Percentiles rank a stretch among this genome's conserved stretches.
phyloP scores from a whole-genome alignment of 345 rosid species.

The Gossypium ekmanianum region DNA sequence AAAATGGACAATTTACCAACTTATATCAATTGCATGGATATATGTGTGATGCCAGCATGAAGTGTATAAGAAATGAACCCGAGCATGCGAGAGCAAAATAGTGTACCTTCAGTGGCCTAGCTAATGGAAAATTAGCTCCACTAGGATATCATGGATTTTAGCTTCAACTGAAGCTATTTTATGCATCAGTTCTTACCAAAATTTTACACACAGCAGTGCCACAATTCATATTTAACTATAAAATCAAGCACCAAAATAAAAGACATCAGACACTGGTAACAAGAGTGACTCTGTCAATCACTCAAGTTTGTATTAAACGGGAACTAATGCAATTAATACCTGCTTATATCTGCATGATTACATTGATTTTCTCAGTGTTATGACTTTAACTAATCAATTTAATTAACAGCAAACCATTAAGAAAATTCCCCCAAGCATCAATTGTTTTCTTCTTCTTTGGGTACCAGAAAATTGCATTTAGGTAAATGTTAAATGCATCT shows the following conservation, averaged over 20 bases:
- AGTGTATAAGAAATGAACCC: background rate
- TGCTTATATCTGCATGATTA: background rate
- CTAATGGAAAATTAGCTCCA: background rate
- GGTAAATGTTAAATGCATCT: slow-evolving; percentile 5
- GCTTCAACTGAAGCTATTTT: background rate
- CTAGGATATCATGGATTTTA: background rate
- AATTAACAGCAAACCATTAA: background rate
- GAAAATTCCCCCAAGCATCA: background rate
- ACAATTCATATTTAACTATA: background rate
- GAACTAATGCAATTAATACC: background rate
- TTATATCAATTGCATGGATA: background rate
- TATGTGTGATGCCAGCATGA: background rate
- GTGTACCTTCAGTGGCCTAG: background rate
- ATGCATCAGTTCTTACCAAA: background rate
- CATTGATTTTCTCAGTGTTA: background rate
- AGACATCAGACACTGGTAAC: background rate
- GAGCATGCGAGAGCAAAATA: background rate
- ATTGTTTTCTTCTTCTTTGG: slow-evolving; percentile 15
- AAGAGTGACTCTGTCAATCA: background rate
- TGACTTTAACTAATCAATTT: background rate
- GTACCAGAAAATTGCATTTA: background rate
- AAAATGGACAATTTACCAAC: slow-evolving; percentile 13
- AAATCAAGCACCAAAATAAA: background rate
- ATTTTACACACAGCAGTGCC: background rate
- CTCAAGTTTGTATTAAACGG: background rate